Percentiles rank a stretch among this genome's conserved stretches.
phyloP scores from a whole-genome alignment of 2,329 filamentous ascomycete species.

The Fusarium sororula region DNA sequence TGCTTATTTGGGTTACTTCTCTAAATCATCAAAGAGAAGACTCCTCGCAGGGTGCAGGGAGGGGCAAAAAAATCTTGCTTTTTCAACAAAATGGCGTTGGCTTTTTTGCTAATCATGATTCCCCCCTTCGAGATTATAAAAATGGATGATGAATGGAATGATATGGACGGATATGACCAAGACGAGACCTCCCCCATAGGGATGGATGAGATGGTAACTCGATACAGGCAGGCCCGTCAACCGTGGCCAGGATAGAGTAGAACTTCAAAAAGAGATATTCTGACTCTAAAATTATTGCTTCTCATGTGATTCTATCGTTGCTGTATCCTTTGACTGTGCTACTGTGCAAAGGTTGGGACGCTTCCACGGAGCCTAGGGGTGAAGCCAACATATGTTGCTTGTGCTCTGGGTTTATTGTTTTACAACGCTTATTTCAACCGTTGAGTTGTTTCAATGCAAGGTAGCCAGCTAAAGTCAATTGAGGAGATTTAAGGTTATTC shows the following conservation, averaged over 20 bases:
- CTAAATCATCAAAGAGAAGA: slow-evolving; percentile 17
- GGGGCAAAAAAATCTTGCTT: slow-evolving; percentile 51
- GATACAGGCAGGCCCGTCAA: slow-evolving; percentile 52
- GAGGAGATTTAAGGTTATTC: background rate
- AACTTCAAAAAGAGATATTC: slow-evolving; percentile 34
- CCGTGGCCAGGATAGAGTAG: slow-evolving; percentile 51
- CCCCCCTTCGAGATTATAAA: slow-evolving; percentile 45
- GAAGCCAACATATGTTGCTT: background rate
- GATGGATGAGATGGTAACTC: slow-evolving; percentile 36
- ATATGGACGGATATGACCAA: slow-evolving; percentile 26
- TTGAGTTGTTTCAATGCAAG: background rate
- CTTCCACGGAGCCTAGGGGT: background rate
- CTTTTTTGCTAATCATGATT: slow-evolving; percentile 51
- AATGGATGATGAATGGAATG: slow-evolving; percentile 42
- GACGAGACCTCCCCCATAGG: slow-evolving; percentile 28
- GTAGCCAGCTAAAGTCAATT: background rate
- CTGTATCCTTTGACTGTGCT: background rate
- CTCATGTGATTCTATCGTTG: background rate
- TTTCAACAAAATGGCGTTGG: slow-evolving; percentile 54
- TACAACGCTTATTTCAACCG: background rate
- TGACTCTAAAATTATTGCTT: slow-evolving; percentile 8
- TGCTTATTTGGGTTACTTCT: slow-evolving; percentile 36
- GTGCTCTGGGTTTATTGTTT: background rate
- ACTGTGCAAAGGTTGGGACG: background rate
- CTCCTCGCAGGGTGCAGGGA: slow-evolving; percentile 44